Conservation (phyloP, 352 stramenopile genomes). For the Phytophthora rubi region DNA sequence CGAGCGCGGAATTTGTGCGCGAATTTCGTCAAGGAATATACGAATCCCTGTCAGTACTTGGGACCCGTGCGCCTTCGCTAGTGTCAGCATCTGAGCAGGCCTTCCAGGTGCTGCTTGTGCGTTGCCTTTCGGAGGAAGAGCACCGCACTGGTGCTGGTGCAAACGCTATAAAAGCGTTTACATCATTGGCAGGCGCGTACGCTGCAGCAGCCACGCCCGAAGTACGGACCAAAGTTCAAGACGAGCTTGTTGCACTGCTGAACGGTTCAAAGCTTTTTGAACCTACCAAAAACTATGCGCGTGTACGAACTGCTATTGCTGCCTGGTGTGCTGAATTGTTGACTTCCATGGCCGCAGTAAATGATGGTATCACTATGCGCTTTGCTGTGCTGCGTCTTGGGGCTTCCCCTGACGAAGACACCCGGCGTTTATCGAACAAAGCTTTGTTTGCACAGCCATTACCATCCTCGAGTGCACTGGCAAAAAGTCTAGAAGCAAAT, state of each 20-base stretch:
- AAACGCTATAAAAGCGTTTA: constrained; percentile 73
- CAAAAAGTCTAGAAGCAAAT: constrained; percentile 33
- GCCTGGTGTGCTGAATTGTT: constrained; percentile 63
- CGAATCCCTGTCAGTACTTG: constrained; percentile 57
- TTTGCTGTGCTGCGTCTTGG: constrained; percentile 65
- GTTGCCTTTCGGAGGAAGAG: constrained; percentile 65
- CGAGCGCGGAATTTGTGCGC: constrained; percentile 47
- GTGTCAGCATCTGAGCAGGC: constrained; percentile 63
- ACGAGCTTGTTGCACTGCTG: constrained; percentile 62
- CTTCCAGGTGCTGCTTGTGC: constrained; percentile 80
- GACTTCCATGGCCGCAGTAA: constrained; percentile 10
- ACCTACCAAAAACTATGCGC: constrained; percentile 59
- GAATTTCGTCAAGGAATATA: constrained; percentile 76
- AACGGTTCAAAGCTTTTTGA: constrained; percentile 71
- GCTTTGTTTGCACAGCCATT: constrained; percentile 56
- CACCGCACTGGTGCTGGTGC: constrained; percentile 50
- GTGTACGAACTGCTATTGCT: constrained; percentile 65
- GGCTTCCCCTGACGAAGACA: constrained; percentile 49
- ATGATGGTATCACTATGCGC: constrained; percentile 52
- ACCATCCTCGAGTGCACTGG: constrained; percentile 39
- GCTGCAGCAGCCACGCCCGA: constrained; percentile 24
- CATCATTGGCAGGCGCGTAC: constrained; percentile 55
- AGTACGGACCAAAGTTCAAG: constrained; percentile 48
- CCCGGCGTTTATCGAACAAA: constrained; percentile 40
- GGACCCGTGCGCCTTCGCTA: constrained; percentile 41